Conservation (phyloP, 164 flowering plant species). For the Vitis vinifera region DNA sequence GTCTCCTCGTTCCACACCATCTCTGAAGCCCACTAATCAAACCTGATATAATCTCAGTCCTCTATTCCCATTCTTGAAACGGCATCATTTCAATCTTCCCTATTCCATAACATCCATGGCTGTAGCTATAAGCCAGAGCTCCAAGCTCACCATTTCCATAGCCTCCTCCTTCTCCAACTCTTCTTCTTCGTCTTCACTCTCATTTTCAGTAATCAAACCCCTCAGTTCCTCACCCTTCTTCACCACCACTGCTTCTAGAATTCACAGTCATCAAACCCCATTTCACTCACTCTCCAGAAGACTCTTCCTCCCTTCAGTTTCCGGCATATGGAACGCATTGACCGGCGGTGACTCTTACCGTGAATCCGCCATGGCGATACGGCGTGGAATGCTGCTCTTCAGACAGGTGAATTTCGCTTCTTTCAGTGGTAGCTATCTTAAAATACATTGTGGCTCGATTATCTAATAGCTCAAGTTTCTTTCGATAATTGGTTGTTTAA, state of each 20-base stretch:
- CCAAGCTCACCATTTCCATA: slow-evolving; percentile 8
- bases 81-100: neutral
- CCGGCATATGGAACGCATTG: slow-evolving; percentile 80
- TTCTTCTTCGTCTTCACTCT: slow-evolving; percentile 15
- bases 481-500: no score
- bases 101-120: slow-evolving; percentile 19
- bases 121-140: slow-evolving; percentile 8
- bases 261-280: slow-evolving; percentile 20
- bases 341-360: slow-evolving; percentile 63
- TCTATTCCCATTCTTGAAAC: no score
- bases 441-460: no score
- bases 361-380: slow-evolving; percentile 59
- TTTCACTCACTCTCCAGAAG: slow-evolving; percentile 38
- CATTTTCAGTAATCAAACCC: slow-evolving; percentile 14
- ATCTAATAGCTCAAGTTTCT: no score
- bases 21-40: no score
- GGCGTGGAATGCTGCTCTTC: slow-evolving; percentile 83
- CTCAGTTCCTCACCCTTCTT: slow-evolving; percentile 15
- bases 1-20: no score
- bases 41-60: no score
- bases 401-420: slow-evolving; percentile 48
- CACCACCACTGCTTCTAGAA: slow-evolving; percentile 11
- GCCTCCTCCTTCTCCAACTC: slow-evolving; percentile 10
- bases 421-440: no score
- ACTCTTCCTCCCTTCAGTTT: slow-evolving; percentile 60